phyloP scores from a whole-genome alignment of 495 filamentous ascomycete genomes.

The Recurvomyces mirabilis region DNA sequence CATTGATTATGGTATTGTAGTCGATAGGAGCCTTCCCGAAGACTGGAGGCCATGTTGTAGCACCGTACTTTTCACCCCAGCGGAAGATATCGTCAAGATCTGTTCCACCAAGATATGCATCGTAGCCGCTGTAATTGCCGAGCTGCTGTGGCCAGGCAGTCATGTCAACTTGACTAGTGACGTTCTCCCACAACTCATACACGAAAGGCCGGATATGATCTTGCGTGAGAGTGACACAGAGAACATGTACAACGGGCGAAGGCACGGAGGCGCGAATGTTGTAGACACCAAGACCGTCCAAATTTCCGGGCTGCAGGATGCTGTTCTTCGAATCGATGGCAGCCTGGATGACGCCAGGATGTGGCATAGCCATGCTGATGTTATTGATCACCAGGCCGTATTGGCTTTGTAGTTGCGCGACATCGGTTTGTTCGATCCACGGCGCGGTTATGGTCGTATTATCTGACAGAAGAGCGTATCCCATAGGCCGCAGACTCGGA shows the following conservation, averaged over 20 bases:
- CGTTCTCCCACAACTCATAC: slow-evolving; percentile 45
- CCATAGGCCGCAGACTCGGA: slow-evolving; percentile 37
- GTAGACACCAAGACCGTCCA: slow-evolving; percentile 55
- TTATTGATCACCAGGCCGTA: slow-evolving; percentile 52
- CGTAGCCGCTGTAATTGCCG: too few species aligned
- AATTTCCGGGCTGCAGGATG: slow-evolving; percentile 53
- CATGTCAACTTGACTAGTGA: slow-evolving; percentile 27
- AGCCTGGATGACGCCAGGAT: slow-evolving; percentile 52
- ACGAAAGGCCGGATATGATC: slow-evolving; percentile 51
- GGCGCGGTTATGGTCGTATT: slow-evolving; percentile 51
- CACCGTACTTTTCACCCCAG: slow-evolving; percentile 41
- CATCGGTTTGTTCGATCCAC: slow-evolving; percentile 46
- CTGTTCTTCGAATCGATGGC: slow-evolving; percentile 46
- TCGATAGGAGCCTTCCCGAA: slow-evolving; percentile 51
- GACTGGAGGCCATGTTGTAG: slow-evolving; percentile 41
- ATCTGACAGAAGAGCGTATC: slow-evolving; percentile 48
- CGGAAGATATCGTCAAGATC: slow-evolving; percentile 40
- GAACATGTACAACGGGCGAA: slow-evolving; percentile 53
- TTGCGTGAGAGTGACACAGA: slow-evolving; percentile 52
- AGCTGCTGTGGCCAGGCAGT: slow-evolving; percentile 26
- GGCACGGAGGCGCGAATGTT: slow-evolving; percentile 51
- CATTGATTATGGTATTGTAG: slow-evolving; percentile 57
- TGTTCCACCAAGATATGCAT: slow-evolving; percentile 14
- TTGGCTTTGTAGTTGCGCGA: slow-evolving; percentile 35
- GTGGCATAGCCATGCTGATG: slow-evolving; percentile 63